These are phyloP conservation scores for Lentinula raphanica DNA, from an alignment of 768 basidiomycete genomes.

Conservation along the genomic window DNA sequence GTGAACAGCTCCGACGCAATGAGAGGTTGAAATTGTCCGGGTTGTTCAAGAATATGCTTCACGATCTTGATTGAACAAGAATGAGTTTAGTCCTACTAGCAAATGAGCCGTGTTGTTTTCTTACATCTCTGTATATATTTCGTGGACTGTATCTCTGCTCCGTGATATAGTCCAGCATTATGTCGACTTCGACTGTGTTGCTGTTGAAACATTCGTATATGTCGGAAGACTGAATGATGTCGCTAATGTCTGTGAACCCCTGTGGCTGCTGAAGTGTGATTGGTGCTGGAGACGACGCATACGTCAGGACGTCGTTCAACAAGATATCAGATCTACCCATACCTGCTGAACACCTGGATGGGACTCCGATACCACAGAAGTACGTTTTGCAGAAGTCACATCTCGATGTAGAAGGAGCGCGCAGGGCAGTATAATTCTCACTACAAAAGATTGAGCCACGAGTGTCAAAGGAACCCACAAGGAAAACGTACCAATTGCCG, in stretches of 20 bases:
- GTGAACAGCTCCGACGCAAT: conserved; percentile 71
- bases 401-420: conserved; percentile 72
- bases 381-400: conserved; percentile 81
- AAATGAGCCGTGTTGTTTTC: neutral
- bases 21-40: conserved; percentile 57
- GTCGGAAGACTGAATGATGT: conserved; percentile 71
- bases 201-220: conserved; percentile 78
- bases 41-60: conserved; percentile 51
- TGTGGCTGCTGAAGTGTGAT: conserved; percentile 63
- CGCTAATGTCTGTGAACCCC: conserved; percentile 59
- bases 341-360: conserved; percentile 49
- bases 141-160: conserved; percentile 56
- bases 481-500: conserved; percentile 65
- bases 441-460: conserved; percentile 27
- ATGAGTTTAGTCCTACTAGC: neutral
- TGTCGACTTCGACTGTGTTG: conserved; percentile 77
- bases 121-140: conserved; percentile 67
- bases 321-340: neutral
- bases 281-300: conserved; percentile 36
- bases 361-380: conserved; percentile 79
- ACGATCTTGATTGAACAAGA: conserved; percentile 48
- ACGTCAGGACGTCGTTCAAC: neutral
- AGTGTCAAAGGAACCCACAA: neutral
- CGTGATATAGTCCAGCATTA: conserved; percentile 76
- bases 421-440: conserved; percentile 68